phyloP scores from a whole-genome alignment of 306 rosid species.

The Castanopsis chinensis region DNA sequence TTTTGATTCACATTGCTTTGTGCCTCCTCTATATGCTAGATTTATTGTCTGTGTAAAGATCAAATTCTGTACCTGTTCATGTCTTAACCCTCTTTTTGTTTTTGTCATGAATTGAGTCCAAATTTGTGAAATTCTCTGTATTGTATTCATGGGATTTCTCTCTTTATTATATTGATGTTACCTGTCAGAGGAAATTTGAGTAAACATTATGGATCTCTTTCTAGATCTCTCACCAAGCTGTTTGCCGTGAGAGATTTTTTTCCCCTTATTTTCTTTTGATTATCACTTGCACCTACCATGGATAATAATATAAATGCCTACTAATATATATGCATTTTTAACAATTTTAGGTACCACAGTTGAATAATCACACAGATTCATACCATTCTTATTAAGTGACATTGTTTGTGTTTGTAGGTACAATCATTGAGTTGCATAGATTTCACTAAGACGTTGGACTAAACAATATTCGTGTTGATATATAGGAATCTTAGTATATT shows the following conservation, averaged over 20 bases:
- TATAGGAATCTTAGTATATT: not conserved
- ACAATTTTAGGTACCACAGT: not conserved
- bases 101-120: not conserved
- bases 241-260: not conserved
- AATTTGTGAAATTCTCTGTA: not conserved
- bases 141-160: not conserved
- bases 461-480: not conserved
- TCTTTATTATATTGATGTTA: not conserved
- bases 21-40: not conserved
- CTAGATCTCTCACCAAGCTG: not conserved
- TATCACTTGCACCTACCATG: not conserved
- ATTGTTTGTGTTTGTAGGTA: constrained; percentile 1
- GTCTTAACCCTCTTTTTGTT: not conserved
- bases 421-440: not conserved
- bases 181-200: not conserved
- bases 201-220: not conserved
- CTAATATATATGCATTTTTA: no score
- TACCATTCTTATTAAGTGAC: not conserved
- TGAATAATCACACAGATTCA: not conserved
- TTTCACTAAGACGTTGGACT: not conserved
- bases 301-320: not conserved
- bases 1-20: not conserved
- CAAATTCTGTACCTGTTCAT: not conserved
- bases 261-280: not conserved
- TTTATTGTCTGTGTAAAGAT: not conserved